Evolutionary conservation across 2,329 filamentous ascomycete species (phyloP), one percentile per base, ranked within the genome.

Genomic region (Fusarium tricinctum): DNA sequence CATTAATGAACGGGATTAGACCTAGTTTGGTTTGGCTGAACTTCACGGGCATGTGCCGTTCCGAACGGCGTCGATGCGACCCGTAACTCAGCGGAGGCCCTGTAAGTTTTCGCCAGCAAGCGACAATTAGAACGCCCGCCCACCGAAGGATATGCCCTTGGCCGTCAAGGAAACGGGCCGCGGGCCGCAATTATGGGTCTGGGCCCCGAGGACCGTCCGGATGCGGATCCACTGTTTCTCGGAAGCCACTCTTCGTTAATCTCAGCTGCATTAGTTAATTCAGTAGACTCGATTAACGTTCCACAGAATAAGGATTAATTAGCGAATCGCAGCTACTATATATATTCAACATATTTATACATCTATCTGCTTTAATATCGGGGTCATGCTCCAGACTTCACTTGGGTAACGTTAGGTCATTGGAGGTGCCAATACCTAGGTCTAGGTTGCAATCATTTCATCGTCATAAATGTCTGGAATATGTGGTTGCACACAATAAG

Each of bases 121-220:
- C 40, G 46, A 64, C 50, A 63, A 42, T 50, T 46, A 30, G 22
- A 53, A 47, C 30, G 40, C 43, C 51, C 40, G 39, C 40, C n/a
- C 46, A 52, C 39, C 28, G 38, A 53, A 13, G 43, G 32, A 61
- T 28, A 53, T 46, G 32, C 43, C 58, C 19, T 38, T 47, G 39
- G 8, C 33, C n/a, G 42, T 30, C 43, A 43, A 28, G 23, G 26
- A 44, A 22, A 51, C 60, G 22, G 47, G 13, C 47, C 20, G 51
- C 61, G 57, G 66, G 62, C 66, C 66, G 66, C 52, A 69, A 49
- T 63, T 67, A 58, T 69, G 67, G 67, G 53, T 35, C 55, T 63
- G 40, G 58, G 45, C 58, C 45, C 57, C 61, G 47, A 33, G 47
- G 39, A 30, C 23, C 49, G 30, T 28, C 10, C 50, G 35, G 45